Evolutionary conservation across 306 rosid species (phyloP).

Genomic region (Elaeagnus macrophylla): DNA sequence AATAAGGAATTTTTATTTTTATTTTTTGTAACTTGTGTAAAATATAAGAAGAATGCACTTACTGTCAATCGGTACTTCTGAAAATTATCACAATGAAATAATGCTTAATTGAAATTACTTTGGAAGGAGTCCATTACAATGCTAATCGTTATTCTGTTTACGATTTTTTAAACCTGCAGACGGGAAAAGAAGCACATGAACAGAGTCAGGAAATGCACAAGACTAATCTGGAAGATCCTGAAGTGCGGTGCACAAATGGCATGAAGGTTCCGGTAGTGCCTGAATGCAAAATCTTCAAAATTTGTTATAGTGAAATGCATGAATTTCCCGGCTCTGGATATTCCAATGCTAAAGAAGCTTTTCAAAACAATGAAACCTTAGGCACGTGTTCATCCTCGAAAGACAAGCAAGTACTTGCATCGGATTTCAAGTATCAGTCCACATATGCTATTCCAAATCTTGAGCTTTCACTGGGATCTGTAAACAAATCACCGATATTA

Average conservation of each 20-base stretch:
- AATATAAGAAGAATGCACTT: too few relatives aligned
- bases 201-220: slow-evolving; percentile 3
- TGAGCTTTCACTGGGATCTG: slow-evolving; percentile 10
- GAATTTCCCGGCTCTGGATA: neutral
- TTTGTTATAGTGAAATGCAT: neutral
- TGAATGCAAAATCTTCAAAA: slow-evolving; percentile 5
- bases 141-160: neutral
- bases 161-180: slow-evolving; percentile 4
- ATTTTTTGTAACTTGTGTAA: too few relatives aligned
- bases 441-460: neutral
- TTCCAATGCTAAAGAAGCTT: neutral
- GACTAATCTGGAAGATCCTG: neutral
- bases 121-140: neutral
- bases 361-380: neutral
- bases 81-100: too few relatives aligned
- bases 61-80: too few relatives aligned
- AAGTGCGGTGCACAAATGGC: neutral
- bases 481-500: neutral
- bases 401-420: neutral
- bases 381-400: neutral
- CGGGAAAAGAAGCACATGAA: neutral
- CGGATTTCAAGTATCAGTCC: neutral
- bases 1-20: too few relatives aligned
- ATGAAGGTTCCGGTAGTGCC: slow-evolving; percentile 1
- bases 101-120: neutral